A percentile compares a stretch with the other conserved stretches of the same genome.
Evolutionary conservation across 2,329 filamentous ascomycete genomes (phyloP).

Genomic region (Coniochaeta prunicola): DNA sequence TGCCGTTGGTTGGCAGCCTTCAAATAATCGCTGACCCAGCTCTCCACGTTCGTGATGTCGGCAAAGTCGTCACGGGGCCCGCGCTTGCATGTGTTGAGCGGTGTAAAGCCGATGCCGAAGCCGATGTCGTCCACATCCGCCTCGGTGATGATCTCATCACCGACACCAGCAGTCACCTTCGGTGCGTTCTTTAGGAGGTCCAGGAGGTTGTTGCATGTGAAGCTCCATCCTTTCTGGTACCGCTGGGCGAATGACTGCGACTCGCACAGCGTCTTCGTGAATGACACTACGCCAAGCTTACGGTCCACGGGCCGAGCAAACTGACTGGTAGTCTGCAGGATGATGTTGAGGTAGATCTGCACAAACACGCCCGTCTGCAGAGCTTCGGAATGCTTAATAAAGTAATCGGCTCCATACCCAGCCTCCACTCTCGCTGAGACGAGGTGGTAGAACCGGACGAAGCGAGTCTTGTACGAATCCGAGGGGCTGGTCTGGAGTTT

Average conservation of each 20-base stretch:
- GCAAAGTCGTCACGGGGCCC: slow-evolving; percentile 73
- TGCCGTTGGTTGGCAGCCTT: slow-evolving; percentile 70
- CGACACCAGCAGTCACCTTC: slow-evolving; percentile 51
- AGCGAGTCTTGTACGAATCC: slow-evolving; percentile 78
- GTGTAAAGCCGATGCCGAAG: slow-evolving; percentile 91
- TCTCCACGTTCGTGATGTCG: slow-evolving; percentile 70
- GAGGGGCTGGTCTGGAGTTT: slow-evolving; percentile 60
- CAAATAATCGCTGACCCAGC: slow-evolving; percentile 78
- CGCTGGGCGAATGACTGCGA: slow-evolving; percentile 75
- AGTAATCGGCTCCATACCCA: slow-evolving; percentile 87
- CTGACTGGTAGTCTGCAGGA: slow-evolving; percentile 84
- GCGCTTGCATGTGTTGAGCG: slow-evolving; percentile 82
- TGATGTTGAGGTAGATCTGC: slow-evolving; percentile 77
- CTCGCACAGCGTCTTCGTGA: slow-evolving; percentile 86
- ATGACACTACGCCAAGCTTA: slow-evolving; percentile 86
- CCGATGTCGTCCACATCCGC: slow-evolving; percentile 91
- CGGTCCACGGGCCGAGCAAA: slow-evolving; percentile 82
- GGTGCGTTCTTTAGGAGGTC: slow-evolving; percentile 87
- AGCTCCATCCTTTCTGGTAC: slow-evolving; percentile 84
- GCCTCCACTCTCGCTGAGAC: slow-evolving; percentile 70
- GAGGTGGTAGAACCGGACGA: slow-evolving; percentile 92
- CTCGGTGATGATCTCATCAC: slow-evolving; percentile 74
- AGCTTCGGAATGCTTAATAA: slow-evolving; percentile 75
- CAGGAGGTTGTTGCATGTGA: slow-evolving; percentile 83
- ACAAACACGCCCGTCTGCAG: slow-evolving; percentile 76